Evolutionary conservation across 768 basidiomycete genomes (phyloP).

Genomic region (Phylloporus scabripes): DNA sequence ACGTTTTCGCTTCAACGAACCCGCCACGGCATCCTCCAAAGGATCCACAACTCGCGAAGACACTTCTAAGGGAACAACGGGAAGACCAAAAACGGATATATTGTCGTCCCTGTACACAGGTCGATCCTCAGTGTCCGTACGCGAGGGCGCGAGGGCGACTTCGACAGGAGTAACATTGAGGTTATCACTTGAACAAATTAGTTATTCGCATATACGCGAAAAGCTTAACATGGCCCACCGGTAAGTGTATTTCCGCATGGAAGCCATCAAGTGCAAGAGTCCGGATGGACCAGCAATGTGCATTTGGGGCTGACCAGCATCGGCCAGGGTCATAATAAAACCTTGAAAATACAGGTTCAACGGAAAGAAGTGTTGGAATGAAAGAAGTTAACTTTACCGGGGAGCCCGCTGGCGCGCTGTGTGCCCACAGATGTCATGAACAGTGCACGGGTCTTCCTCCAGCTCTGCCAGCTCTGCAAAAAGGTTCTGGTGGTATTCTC

Average conservation of each 20-base stretch:
- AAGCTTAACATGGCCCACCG: conserved; percentile 39
- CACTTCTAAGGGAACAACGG: conserved; percentile 33
- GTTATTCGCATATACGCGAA: not conserved
- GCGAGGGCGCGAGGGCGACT: conserved; percentile 27
- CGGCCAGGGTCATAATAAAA: conserved; percentile 74
- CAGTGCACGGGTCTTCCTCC: conserved; percentile 62
- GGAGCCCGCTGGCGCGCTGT: conserved; percentile 62
- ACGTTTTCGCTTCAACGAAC: conserved; percentile 40
- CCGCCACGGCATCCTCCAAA: not conserved
- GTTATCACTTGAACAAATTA: conserved; percentile 37
- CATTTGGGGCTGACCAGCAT: conserved; percentile 54
- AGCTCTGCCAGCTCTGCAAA: conserved; percentile 57
- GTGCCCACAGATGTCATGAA: conserved; percentile 67
- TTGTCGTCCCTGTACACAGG: conserved; percentile 60
- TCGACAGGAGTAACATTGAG: conserved; percentile 45
- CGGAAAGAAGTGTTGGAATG: not conserved
- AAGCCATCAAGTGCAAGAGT: conserved; percentile 61
- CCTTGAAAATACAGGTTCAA: conserved; percentile 37
- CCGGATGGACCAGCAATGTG: conserved; percentile 70
- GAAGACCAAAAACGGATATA: conserved; percentile 59
- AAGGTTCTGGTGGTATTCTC: conserved; percentile 77
- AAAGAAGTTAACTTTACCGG: conserved; percentile 45
- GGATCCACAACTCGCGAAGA: not conserved
- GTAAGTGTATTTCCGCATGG: conserved; percentile 61
- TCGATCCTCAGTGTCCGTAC: conserved; percentile 19